Evolutionary conservation across 306 rosid species (phyloP).

Genomic region (Trifolium dubium): DNA sequence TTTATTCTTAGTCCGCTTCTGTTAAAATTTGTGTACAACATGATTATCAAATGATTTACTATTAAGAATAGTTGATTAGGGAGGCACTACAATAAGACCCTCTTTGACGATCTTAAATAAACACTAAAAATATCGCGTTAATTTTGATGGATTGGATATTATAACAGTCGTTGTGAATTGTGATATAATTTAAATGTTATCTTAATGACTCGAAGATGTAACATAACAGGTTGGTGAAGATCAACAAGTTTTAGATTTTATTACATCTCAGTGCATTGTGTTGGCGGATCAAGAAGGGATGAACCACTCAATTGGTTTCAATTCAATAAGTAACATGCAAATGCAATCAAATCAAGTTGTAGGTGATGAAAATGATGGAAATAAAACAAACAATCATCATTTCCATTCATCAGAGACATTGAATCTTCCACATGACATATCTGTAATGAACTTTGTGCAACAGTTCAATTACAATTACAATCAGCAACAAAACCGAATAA

Average conservation of each 20-base stretch:
- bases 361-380: slow-evolving; percentile 50
- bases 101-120: background rate
- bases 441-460: slow-evolving; percentile 65
- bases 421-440: slow-evolving; percentile 55
- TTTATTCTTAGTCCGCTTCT: no score
- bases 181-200: no score
- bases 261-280: slow-evolving; percentile 61
- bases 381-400: slow-evolving; percentile 41
- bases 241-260: slow-evolving; percentile 65
- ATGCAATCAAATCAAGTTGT: slow-evolving; percentile 51
- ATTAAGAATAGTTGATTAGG: no score
- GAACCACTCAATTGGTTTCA: slow-evolving; percentile 51
- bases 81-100: no score
- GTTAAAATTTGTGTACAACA: no score
- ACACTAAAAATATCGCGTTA: no score
- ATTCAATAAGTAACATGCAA: slow-evolving; percentile 52
- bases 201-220: no score
- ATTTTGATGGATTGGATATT: background rate
- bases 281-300: slow-evolving; percentile 56
- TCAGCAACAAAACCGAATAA: slow-evolving; percentile 49
- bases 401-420: slow-evolving; percentile 55
- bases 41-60: background rate
- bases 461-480: slow-evolving; percentile 56
- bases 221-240: slow-evolving; percentile 72
- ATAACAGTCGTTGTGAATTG: slow-evolving; percentile 38